Evolutionary conservation across 768 basidiomycete species (phyloP), one percentile per base, ranked within the genome.

Genomic region (Suillus weaverae): DNA sequence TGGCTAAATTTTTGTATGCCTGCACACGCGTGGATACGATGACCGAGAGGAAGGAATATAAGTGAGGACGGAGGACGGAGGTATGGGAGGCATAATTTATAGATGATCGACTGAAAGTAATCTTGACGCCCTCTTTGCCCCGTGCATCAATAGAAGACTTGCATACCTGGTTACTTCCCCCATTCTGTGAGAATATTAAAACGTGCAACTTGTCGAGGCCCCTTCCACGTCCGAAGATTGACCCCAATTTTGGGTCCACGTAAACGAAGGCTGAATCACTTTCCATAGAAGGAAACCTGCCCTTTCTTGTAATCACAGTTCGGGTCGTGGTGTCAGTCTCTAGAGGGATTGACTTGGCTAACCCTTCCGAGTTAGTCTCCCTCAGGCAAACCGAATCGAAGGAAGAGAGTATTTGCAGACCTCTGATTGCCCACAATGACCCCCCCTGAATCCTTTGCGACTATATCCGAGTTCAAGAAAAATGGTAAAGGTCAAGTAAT

Each of bases 1-100:
- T 53, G 68, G 48, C 72, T 72, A 63, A 48, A 62, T 65, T 59
- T 66, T 61, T 62, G 73, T 70, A 72, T 68, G 69, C 69, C 68
- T 68, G 68, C 69, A 68, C 68, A 70, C 68, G 67, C 64, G 62
- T 50, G 64, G 39, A 62, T 62, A 46, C 38, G 57, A 63, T 44
- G 46, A 16, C 61, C 61, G 33, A 44, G 41, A 66, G 55, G 60
- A 60, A 54, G 62, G 41, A 61, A 62, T 11, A 2, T 30, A 9
- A 59, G 65, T 26, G 51, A 32, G 38, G 65, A 56, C 51, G 32
- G 51, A 32, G 38, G 65, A 56, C 51, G 32, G 32, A 66, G 20
- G 60, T 61, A 41, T 60, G 61, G 44, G 41, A 62, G 6, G 67
- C 26, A 65, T 60, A 60, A 54, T 73, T 76, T 76, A 74, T 74